Conservation (phyloP, 2,329 filamentous ascomycete genomes). For the Aspergillus sp. region DNA sequence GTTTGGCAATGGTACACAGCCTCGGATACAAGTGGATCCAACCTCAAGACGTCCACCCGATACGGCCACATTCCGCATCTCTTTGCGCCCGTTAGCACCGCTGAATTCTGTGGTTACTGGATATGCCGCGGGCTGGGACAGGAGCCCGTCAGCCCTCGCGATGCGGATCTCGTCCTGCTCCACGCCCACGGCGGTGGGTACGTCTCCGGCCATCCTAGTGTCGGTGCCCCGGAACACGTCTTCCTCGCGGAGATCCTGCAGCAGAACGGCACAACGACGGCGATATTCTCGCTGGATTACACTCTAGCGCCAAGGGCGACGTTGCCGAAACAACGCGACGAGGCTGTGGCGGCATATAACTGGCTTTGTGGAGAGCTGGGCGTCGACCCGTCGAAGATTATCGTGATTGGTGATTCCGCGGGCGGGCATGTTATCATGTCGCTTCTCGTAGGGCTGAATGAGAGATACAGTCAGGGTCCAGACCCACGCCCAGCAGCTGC, state of each 20-base stretch:
- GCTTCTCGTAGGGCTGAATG: slow-evolving; percentile 7
- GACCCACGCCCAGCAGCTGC: slow-evolving; percentile 1
- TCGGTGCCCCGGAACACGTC: slow-evolving; percentile 16
- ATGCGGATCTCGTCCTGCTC: slow-evolving; percentile 19
- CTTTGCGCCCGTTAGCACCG: slow-evolving; percentile 9
- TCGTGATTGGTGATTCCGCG: slow-evolving; percentile 17
- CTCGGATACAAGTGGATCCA: slow-evolving; percentile 4
- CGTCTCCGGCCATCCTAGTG: slow-evolving; percentile 16
- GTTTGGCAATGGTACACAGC: slow-evolving; percentile 5
- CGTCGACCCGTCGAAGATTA: slow-evolving; percentile 6
- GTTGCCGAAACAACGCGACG: slow-evolving; percentile 71
- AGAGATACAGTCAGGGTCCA: background rate
- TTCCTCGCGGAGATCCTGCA: slow-evolving; percentile 20
- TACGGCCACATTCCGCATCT: slow-evolving; percentile 15
- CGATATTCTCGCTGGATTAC: slow-evolving; percentile 80
- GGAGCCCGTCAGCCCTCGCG: slow-evolving; percentile 4
- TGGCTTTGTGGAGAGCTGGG: slow-evolving; percentile 11
- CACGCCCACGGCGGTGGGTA: slow-evolving; percentile 26
- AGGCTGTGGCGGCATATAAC: slow-evolving; percentile 69
- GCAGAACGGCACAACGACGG: slow-evolving; percentile 57
- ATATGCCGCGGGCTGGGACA: slow-evolving; percentile 13
- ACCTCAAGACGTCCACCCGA: slow-evolving; percentile 7
- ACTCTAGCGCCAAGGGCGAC: slow-evolving; percentile 70
- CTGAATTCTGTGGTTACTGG: slow-evolving; percentile 14
- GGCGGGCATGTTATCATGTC: slow-evolving; percentile 14